Evolutionary conservation across 306 rosid genomes (phyloP).

Genomic region (Clitoria ternatea): DNA sequence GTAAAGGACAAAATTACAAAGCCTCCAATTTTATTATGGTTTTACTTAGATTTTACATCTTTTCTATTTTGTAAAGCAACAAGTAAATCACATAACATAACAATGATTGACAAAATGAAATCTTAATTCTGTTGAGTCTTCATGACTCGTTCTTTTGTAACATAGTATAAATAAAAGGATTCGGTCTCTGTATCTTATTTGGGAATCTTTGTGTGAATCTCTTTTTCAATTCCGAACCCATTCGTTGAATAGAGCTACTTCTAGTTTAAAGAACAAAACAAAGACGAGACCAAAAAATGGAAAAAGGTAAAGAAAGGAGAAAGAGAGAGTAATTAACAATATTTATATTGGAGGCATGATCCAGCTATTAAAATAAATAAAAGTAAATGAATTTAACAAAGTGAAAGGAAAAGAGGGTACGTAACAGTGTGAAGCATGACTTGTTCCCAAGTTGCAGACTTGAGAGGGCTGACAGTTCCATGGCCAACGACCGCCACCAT

Average conservation of each 20-base stretch:
- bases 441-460: conserved; percentile 62
- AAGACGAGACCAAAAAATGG: too few species aligned
- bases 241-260: neutral
- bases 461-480: conserved; percentile 68
- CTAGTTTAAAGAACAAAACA: neutral
- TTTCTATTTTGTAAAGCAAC: neutral
- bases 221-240: neutral
- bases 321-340: too few species aligned
- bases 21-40: neutral
- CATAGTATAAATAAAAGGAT: neutral
- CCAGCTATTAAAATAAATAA: too few species aligned
- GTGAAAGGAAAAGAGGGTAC: conserved; percentile 20
- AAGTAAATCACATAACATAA: neutral
- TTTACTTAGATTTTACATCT: neutral
- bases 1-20: neutral
- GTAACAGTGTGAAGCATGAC: conserved; percentile 83
- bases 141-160: neutral
- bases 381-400: too few species aligned
- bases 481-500: conserved; percentile 63
- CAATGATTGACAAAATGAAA: neutral
- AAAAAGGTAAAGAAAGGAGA: too few species aligned
- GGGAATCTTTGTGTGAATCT: neutral
- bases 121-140: neutral
- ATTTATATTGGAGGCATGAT: too few species aligned
- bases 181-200: neutral